Base-by-base conservation (phyloP, 768 basidiomycete species). In the Grammothele lineata region DNA sequence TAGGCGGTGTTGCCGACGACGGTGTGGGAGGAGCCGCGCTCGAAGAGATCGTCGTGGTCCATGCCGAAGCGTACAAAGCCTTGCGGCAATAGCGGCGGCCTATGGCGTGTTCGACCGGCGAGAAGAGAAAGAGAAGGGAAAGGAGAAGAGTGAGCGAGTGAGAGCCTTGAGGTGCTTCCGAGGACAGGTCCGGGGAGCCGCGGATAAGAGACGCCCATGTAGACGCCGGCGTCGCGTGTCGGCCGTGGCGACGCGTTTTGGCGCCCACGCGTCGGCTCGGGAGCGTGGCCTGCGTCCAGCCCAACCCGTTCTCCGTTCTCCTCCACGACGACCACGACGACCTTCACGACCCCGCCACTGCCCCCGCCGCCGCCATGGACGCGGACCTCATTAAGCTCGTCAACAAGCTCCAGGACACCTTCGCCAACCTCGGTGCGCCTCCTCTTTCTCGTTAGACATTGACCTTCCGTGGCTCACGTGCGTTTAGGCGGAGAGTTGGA, bases 341-440 rank as follows among this genome's bases (percentile, higher is more conserved):
- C 49, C 37, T n/a, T 38, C 45, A 49, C 51, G 47, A 57, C 46
- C 44, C n/a, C 27, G 8, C 40, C 15, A n/a, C 42, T 8, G 8
- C 32, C 9, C n/a, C 27, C 40, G 42, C 44, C 45, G n/a, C 51
- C 50, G 63, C 18, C 53, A 97, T 97, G 94, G 94, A 97, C 67
- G 81, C 86, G 34, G 91, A 95, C 65, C 82, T 97, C 52, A 97
- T 97, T 55, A 85, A 85, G 59, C 80, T 95, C 12, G 94, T 97
- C 36, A 96, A 96, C 73, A 88, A 85, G 70, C 83, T 97, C 45
- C 93, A 97, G 70, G 91, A 92, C 59, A 92, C 90, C 47, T 92
- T 92, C 70, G 79, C 73, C 67, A 91, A 92, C 59, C 78, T 92
- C 42, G 90, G 89, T 89, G 56, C 57, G 38, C 49, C 14, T n/a